Evolutionary conservation across 208 protist genomes (phyloP).

Genomic region (Vickermania ingenoplastis): DNA sequence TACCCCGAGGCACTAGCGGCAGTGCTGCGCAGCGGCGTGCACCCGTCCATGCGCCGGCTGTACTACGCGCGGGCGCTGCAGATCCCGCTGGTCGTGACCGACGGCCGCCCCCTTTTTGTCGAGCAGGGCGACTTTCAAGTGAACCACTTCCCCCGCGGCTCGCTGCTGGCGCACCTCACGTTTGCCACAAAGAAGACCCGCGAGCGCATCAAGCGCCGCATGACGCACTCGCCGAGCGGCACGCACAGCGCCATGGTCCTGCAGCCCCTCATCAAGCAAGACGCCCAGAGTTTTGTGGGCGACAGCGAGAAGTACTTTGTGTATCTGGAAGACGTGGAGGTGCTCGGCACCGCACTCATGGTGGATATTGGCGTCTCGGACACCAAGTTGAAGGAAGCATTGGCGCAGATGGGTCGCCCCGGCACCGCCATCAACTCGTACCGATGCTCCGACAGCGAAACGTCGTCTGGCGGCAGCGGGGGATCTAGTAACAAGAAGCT

Average conservation of each 20-base stretch:
- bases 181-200: conserved; percentile 40
- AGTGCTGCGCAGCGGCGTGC: conserved; percentile 39
- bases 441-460: conserved; percentile 23
- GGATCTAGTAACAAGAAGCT: conserved; percentile 3
- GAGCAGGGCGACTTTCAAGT: conserved; percentile 23
- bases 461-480: not conserved
- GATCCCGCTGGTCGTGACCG: conserved; percentile 42
- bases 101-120: conserved; percentile 43
- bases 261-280: conserved; percentile 39
- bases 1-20: conserved; percentile 21
- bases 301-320: conserved; percentile 85
- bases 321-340: conserved; percentile 58
- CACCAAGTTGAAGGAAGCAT: conserved; percentile 25
- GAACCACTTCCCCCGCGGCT: conserved; percentile 15
- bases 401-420: conserved; percentile 51
- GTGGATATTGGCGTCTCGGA: conserved; percentile 57
- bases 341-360: conserved; percentile 45
- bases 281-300: conserved; percentile 42
- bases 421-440: conserved; percentile 40
- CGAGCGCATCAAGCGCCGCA: conserved; percentile 53
- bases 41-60: conserved; percentile 65
- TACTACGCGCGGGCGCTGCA: conserved; percentile 75
- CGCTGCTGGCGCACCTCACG: conserved; percentile 28
- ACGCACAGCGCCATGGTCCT: conserved; percentile 24
- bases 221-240: conserved; percentile 52